These are phyloP conservation scores for Bryoerythrophyllum caledonicum DNA, from an alignment of 225 moss, liverwort and hornwort species.

Conservation along the genomic window DNA sequence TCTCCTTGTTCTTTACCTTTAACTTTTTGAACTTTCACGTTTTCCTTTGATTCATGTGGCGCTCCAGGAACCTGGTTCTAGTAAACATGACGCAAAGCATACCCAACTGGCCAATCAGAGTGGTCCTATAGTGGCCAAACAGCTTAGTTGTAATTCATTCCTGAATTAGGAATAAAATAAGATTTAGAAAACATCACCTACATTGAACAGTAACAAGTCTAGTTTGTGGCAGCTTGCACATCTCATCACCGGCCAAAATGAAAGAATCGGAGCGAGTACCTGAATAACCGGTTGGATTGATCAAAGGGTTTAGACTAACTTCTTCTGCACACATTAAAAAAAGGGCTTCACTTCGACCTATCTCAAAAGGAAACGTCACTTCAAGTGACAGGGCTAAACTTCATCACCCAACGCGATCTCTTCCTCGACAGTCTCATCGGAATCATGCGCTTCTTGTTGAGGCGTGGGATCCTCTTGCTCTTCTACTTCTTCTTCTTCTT, in stretches of 20 bases:
- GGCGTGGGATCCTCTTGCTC: slow-evolving; percentile 28
- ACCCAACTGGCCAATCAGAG: neutral
- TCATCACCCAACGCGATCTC: slow-evolving; percentile 39
- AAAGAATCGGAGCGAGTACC: slow-evolving; percentile 8
- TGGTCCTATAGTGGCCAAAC: neutral
- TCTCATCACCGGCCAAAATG: neutral
- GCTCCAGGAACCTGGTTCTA: neutral
- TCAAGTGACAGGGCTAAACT: slow-evolving; percentile 6
- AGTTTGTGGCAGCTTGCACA: neutral
- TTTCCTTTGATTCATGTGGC: neutral
- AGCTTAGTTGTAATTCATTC: neutral
- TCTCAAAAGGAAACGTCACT: neutral
- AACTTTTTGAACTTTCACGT: neutral
- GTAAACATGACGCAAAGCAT: neutral
- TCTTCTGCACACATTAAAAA: too few species aligned
- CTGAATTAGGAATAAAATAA: neutral
- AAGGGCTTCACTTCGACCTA: too few species aligned
- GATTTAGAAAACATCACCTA: too few species aligned
- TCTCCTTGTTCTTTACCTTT: neutral
- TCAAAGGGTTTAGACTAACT: neutral
- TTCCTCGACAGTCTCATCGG: slow-evolving; percentile 49
- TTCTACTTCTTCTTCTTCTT: slow-evolving; percentile 26
- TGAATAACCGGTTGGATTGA: neutral
- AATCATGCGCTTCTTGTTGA: slow-evolving; percentile 45
- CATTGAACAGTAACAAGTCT: neutral